These are phyloP conservation scores for Pseudogymnoascus destructans DNA, from an alignment of 2,329 filamentous ascomycete species.

Conservation along the genomic window DNA sequence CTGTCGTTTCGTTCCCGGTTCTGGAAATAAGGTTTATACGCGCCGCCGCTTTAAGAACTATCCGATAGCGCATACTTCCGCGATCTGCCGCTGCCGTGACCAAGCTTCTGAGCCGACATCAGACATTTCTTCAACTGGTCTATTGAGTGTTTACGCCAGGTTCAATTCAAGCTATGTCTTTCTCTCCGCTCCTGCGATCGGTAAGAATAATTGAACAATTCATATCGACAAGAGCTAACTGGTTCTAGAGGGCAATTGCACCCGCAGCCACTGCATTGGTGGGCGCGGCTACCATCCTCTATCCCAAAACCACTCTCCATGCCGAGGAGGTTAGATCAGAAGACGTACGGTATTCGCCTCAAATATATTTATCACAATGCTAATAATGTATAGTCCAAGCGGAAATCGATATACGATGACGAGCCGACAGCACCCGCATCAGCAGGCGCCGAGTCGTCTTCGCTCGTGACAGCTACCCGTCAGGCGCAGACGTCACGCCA, in stretches of 20 bases:
- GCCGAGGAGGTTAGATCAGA: conserved; percentile 32
- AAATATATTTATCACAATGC: neutral
- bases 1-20: neutral
- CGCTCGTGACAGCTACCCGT: conserved; percentile 29
- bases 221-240: conserved; percentile 17
- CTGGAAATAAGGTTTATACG: conserved; percentile 9
- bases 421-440: conserved; percentile 31
- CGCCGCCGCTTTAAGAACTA: conserved; percentile 9
- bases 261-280: conserved; percentile 31
- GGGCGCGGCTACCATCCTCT: conserved; percentile 33
- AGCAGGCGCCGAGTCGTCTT: conserved; percentile 18
- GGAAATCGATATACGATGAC: conserved; percentile 71
- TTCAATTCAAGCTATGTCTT: conserved; percentile 34
- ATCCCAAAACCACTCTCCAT: conserved; percentile 32
- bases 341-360: conserved; percentile 16
- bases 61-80: conserved; percentile 8
- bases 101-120: conserved; percentile 10
- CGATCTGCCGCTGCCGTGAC: conserved; percentile 9
- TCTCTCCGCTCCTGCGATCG: conserved; percentile 38
- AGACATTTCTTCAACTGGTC: conserved; percentile 8
- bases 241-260: conserved; percentile 34
- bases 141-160: conserved; percentile 18
- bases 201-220: conserved; percentile 25
- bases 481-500: conserved; percentile 23
- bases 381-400: conserved; percentile 29